Base-by-base conservation (phyloP, 1,139 yeast species). In the Geotrichum restrictum region DNA sequence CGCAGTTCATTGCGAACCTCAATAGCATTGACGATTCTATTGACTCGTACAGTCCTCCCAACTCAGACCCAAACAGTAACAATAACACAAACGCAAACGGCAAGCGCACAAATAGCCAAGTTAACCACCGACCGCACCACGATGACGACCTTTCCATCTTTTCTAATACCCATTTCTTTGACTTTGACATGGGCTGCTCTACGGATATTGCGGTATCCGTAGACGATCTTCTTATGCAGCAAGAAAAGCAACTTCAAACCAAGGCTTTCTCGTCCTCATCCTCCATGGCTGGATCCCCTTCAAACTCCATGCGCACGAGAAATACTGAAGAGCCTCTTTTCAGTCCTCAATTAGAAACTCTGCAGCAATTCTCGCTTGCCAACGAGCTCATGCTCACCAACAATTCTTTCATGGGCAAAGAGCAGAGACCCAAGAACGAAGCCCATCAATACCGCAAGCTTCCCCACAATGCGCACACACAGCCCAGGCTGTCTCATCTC, bases 141-240 rank as follows among this genome's bases (percentile, higher is more conserved):
- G 70, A 68, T 46, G 75, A 69, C 49, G 76, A 73, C 56, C 65
- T 73, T 51, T 63, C 70, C 43, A 64, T 73, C 49, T 73, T 73
- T 60, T 60, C 75, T 46, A 72, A 72, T 59, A 73, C 76, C 39
- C 70, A 71, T 51, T 73, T 73, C 59, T 73, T 72, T 59, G 76
- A 73, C 62, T 68, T 73, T 54, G 76, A 73, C 53, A 66, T 72
- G 61, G 76, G 76, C 45, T 62, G 73, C 48, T 62, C 72, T 43
- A 70, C 75, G 33, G 74, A 73, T 55, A 68, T 72, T 53, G 70
- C 73, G 7, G 71, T 69, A 5, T 62, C 71, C 4, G 72, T 69
- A 22, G 74, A 70, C 56, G 74, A 71, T 56, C 60, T 70, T 55
- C 59, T 67, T 52, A 68, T 69, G 69, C 71, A 68, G 57, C 73